These are phyloP conservation scores for Gossypium gossypioides DNA, from an alignment of 441 rosid species.

Conservation along the genomic window DNA sequence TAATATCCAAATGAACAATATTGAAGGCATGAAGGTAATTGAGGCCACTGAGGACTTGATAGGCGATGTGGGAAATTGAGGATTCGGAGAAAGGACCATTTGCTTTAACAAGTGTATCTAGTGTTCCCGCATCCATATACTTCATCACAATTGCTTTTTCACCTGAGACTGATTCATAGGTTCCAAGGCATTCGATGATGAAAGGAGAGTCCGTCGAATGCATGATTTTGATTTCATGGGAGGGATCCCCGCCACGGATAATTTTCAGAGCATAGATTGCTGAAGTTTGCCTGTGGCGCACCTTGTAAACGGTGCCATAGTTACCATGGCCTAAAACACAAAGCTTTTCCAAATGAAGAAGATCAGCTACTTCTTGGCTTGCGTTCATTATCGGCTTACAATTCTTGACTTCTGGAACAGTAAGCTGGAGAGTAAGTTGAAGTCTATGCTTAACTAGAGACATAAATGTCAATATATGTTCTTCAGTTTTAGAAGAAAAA, in stretches of 20 bases:
- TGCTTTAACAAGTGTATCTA: background rate
- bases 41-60: background rate
- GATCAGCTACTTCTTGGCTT: background rate
- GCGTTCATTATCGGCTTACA: background rate
- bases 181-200: constrained; percentile 3
- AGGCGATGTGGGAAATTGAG: background rate
- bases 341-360: constrained; percentile 4
- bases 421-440: constrained; percentile 1
- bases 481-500: background rate
- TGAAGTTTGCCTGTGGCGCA: constrained; percentile 1
- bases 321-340: constrained; percentile 8
- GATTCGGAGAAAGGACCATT: constrained; percentile 2
- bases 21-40: background rate
- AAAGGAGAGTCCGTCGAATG: background rate
- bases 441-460: constrained; percentile 1
- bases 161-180: background rate
- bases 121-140: background rate
- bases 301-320: constrained; percentile 6
- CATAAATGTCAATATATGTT: background rate
- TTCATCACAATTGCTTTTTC: background rate
- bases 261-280: constrained; percentile 5
- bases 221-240: constrained; percentile 4
- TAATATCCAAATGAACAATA: background rate
- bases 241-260: background rate
- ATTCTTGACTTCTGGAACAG: background rate